A percentile compares a stretch with the other conserved stretches of the same genome.
Evolutionary conservation across 2,329 filamentous ascomycete species (phyloP).

Genomic region (Hymenoscyphus occultus): DNA sequence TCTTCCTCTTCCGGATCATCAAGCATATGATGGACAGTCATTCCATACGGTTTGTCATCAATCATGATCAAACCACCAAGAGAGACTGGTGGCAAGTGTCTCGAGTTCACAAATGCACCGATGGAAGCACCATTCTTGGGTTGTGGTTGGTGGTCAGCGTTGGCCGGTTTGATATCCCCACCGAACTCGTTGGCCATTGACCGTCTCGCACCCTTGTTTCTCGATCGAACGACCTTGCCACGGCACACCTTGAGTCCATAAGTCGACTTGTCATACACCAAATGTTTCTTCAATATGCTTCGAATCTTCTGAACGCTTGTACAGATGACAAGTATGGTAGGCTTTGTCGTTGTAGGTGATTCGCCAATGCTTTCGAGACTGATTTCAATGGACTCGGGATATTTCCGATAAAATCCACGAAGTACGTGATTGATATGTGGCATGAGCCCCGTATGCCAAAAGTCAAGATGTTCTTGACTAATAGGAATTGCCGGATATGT

Average conservation of each 20-base stretch:
- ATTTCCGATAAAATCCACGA: slow-evolving; percentile 67
- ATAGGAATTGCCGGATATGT: slow-evolving; percentile 59
- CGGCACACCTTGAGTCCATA: slow-evolving; percentile 70
- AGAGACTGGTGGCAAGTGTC: slow-evolving; percentile 85
- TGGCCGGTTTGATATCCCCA: slow-evolving; percentile 51
- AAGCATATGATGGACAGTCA: slow-evolving; percentile 97
- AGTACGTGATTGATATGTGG: slow-evolving; percentile 71
- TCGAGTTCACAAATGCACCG: slow-evolving; percentile 80
- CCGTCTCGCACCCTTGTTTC: slow-evolving; percentile 41
- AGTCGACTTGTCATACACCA: slow-evolving; percentile 63
- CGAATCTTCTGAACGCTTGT: slow-evolving; percentile 71
- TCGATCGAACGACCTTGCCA: slow-evolving; percentile 63
- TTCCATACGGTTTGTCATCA: slow-evolving; percentile 80
- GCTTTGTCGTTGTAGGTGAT: slow-evolving; percentile 60
- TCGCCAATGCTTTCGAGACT: slow-evolving; percentile 73
- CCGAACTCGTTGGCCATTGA: slow-evolving; percentile 42
- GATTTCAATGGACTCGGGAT: slow-evolving; percentile 75
- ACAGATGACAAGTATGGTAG: slow-evolving; percentile 75
- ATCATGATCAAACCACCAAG: slow-evolving; percentile 85
- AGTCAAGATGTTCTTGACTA: slow-evolving; percentile 59
- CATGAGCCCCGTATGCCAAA: slow-evolving; percentile 70
- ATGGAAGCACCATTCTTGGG: slow-evolving; percentile 89
- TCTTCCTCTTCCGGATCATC: slow-evolving; percentile 60
- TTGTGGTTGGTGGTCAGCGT: slow-evolving; percentile 73
- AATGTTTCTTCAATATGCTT: slow-evolving; percentile 65